These are phyloP conservation scores for Ustilago cynodontis DNA, from an alignment of 1,284 basidiomycete genomes.

Conservation along the genomic window DNA sequence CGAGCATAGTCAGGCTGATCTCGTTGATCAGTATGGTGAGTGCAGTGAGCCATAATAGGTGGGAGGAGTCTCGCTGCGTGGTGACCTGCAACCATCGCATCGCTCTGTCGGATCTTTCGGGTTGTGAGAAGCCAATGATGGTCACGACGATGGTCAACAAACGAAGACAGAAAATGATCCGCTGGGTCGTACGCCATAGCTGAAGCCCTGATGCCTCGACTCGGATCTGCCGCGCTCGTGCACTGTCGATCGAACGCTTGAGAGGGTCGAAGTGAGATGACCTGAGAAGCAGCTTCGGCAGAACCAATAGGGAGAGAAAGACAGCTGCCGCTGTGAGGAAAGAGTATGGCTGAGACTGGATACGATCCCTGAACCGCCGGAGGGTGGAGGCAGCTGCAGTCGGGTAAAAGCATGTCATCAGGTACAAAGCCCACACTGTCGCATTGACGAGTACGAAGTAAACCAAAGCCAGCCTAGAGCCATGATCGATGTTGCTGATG, in stretches of 20 bases:
- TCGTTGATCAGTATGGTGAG: slow-evolving; percentile 15
- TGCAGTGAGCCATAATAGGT: slow-evolving; percentile 16
- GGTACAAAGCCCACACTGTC: slow-evolving; percentile 14
- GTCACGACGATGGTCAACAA: neutral
- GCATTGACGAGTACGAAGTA: slow-evolving; percentile 16
- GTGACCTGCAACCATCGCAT: slow-evolving; percentile 4
- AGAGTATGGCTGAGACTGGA: slow-evolving; percentile 3
- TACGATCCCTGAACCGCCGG: neutral
- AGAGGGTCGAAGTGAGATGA: slow-evolving; percentile 19
- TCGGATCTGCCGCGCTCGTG: slow-evolving; percentile 23
- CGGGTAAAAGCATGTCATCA: slow-evolving; percentile 5
- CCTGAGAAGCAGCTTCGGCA: slow-evolving; percentile 7
- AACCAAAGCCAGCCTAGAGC: slow-evolving; percentile 2
- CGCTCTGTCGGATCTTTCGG: neutral
- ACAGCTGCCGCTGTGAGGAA: neutral
- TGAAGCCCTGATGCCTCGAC: slow-evolving; percentile 11
- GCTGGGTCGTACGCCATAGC: slow-evolving; percentile 21
- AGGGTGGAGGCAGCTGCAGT: neutral
- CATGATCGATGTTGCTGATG: neutral
- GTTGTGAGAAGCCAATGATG: neutral
- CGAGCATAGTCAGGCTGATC: slow-evolving; percentile 12
- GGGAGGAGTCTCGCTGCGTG: neutral
- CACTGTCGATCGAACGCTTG: slow-evolving; percentile 22
- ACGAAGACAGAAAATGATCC: slow-evolving; percentile 7
- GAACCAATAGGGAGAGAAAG: neutral